Evolutionary conservation across 768 basidiomycete species (phyloP), one percentile per base, ranked within the genome.

Genomic region (Calocybe gangraenosa): DNA sequence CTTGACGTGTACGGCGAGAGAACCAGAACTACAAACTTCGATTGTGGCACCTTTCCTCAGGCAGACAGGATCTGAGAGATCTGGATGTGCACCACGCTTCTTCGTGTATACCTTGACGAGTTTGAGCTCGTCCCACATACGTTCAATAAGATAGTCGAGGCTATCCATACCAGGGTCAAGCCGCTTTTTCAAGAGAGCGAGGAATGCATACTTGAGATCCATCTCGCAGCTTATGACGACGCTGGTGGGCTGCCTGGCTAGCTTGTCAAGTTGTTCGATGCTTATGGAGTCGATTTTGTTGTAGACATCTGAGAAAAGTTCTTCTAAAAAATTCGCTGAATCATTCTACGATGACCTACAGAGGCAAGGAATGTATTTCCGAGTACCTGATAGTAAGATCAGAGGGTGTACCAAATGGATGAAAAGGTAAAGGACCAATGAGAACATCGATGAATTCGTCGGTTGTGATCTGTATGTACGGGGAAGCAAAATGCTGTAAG

Each of bases 221-320:
- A 96, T 76, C 66, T 98, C 94, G 64, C 94, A 97, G 56, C 90
- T 92, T 60, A 98, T 98, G 31, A 97, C 93, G n/a, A 95, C 78
- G 0, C 90, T 84, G 58, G 87, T 76, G 10, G 87, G 84, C 53
- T 87, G 78, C 35, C 85, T 77, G 25, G 92, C 90, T 22, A 93
- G 66, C 49, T 87, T 87, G 63, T 95, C 82, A 48, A 94, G 74
- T 53, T 81, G 82, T 60, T 91, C 88, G 32, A 91, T 70, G 57
- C 84, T 87, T 56, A 93, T 84, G 2, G 87, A 77, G 57, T 97
- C 94, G 49, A 96, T 81, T 68, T 99, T 99, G 75, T 99, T 99
- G 69, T 95, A 95, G 7, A 94, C 92, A 64, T 91, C 87, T 90
- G 48, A 14, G 17, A 20, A 31, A 11, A 14, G 42, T 10, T 44